phyloP scores from a whole-genome alignment of 331 rosid genomes.

The Malus hybrid region DNA sequence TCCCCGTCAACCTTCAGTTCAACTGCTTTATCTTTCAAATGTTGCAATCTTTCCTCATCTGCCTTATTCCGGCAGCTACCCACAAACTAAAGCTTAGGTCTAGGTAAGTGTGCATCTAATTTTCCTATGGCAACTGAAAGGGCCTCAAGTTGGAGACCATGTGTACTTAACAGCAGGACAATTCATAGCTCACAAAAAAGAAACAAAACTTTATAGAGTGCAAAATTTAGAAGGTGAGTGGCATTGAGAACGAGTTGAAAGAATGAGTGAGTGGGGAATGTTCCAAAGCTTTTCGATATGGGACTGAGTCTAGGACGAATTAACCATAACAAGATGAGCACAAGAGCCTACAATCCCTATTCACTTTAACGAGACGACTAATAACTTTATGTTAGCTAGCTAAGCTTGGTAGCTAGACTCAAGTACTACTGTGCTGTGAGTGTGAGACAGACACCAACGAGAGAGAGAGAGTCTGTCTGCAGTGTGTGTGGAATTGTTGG shows the following conservation, averaged over 20 bases:
- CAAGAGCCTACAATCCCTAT: constrained; percentile 65
- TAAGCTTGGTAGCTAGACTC: too few species aligned
- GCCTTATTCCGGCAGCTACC: constrained; percentile 91
- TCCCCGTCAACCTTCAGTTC: constrained; percentile 59
- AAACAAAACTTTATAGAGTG: constrained; percentile 7
- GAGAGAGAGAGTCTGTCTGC: too few species aligned
- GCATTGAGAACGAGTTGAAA: constrained; percentile 29
- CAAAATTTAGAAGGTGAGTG: constrained; percentile 13
- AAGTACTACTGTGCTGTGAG: too few species aligned
- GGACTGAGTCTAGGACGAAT: constrained; percentile 88
- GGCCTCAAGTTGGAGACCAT: constrained; percentile 87
- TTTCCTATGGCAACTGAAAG: constrained; percentile 62
- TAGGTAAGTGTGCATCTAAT: constrained; percentile 41
- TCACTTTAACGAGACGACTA: too few species aligned
- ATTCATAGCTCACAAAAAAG: constrained; percentile 9
- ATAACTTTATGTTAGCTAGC: too few species aligned
- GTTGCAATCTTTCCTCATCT: constrained; percentile 79
- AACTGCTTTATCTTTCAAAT: constrained; percentile 52
- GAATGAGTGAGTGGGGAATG: constrained; percentile 27
- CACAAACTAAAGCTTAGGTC: constrained; percentile 82
- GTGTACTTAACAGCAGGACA: constrained; percentile 37
- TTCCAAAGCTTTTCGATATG: constrained; percentile 82
- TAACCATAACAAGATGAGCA: constrained; percentile 91
- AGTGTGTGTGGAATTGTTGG: too few species aligned
- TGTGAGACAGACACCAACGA: too few species aligned